phyloP scores from a whole-genome alignment of 1,284 basidiomycete genomes.

The Irpex rosettiformis region DNA sequence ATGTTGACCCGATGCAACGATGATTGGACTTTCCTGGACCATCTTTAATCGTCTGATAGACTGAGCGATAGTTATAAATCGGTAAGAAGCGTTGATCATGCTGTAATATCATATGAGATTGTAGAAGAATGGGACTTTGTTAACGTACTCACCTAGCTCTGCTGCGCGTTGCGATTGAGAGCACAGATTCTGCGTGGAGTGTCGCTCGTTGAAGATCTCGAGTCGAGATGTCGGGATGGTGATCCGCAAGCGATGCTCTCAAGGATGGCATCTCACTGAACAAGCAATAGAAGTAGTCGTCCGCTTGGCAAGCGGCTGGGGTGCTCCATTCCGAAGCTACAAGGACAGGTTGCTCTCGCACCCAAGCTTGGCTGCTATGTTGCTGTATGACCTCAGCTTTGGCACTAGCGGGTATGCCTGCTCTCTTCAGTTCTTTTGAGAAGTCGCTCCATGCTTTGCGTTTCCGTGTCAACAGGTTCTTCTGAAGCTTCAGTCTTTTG shows the following conservation, averaged over 20 bases:
- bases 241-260: constrained; percentile 60
- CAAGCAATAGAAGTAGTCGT: constrained; percentile 74
- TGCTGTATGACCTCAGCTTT: constrained; percentile 68
- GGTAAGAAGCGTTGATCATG: constrained; percentile 14
- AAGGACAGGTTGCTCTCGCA: constrained; percentile 59
- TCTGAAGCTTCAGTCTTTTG: constrained; percentile 71
- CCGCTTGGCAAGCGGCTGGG: constrained; percentile 37
- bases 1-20: constrained; percentile 6
- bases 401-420: constrained; percentile 74
- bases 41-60: constrained; percentile 19
- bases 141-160: constrained; percentile 36
- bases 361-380: constrained; percentile 64
- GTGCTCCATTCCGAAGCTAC: constrained; percentile 13
- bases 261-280: constrained; percentile 68
- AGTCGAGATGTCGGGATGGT: constrained; percentile 81
- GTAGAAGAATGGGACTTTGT: constrained; percentile 22
- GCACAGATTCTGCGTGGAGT: constrained; percentile 78
- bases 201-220: constrained; percentile 83
- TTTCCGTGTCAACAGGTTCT: constrained; percentile 80
- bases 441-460: constrained; percentile 91
- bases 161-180: constrained; percentile 55
- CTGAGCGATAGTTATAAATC: constrained; percentile 12
- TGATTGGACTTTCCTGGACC: constrained; percentile 4
- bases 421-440: constrained; percentile 82
- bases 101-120: constrained; percentile 8